Evolutionary conservation across 306 rosid species (phyloP), one percentile per base, ranked within the genome.

Genomic region (Vigna unguiculata): DNA sequence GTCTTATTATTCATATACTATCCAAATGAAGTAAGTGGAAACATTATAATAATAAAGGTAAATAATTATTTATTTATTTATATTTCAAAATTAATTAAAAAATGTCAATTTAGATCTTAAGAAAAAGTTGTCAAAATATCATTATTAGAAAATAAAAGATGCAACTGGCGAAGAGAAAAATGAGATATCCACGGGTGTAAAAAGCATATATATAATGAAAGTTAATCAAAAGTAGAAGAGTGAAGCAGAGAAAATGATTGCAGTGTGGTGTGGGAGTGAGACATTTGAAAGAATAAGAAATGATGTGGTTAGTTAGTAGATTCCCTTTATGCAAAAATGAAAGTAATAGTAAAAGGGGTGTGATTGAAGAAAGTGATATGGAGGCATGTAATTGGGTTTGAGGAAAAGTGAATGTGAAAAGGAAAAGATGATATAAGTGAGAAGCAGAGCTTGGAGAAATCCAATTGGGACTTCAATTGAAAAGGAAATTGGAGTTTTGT

Each of bases 201-300:
- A 60, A 13, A 78, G 57, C 32, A 28, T 49, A 46, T 72, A 24
- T 41, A 46, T 72, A 40, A 64, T 66, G n/a, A 20, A 54, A 24
- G 64, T 57, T 80, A 41, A 66, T 63, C 43, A 22, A 53, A 64
- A 69, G 2, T 25, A 52, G n/a, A 38, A 10, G 61, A 48, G 51
- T 1, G 78, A 80, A 79, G 85, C 84, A 52, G 4, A 66, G 36
- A 76, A 78, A 77, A 62, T 69, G 48, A 77, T 72, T 73, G 78
- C 67, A 57, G 9, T 63, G 46, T 66, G 73, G 21, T 43, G 51
- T 13, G 38, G 41, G 62, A 55, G 11, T 38, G 19, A 30, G 55
- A 66, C 59, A 72, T 43, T 41, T 69, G 7, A 36, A 77, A 47
- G 48, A 49, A 48, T 7, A 52, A 24, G 80, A 25, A 68, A 61